Conservation (phyloP, 192 early-diverging fungal species). For the Coemansia sp. region DNA sequence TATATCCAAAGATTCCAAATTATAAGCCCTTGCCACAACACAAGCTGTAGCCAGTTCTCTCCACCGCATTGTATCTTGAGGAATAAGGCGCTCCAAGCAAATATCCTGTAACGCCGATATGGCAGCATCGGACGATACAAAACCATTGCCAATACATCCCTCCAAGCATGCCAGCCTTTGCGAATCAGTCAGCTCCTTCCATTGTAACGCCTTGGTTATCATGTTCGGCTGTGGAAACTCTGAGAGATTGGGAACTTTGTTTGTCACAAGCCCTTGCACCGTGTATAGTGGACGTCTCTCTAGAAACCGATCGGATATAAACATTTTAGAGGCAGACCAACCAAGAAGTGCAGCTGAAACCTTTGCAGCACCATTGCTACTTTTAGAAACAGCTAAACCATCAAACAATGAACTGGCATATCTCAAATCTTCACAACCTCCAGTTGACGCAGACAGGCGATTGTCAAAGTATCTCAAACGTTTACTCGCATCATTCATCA, state of each 20-base stretch:
- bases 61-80: background rate
- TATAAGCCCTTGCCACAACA: background rate
- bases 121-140: background rate
- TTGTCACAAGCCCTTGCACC: background rate
- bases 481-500: background rate
- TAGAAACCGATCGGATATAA: constrained; percentile 5
- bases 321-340: background rate
- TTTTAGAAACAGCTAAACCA: background rate
- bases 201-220: background rate
- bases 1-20: background rate
- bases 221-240: background rate
- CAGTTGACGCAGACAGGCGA: background rate
- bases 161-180: background rate
- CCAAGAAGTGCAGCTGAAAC: background rate
- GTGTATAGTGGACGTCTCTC: background rate
- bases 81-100: background rate
- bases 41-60: background rate
- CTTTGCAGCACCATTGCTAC: background rate
- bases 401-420: background rate
- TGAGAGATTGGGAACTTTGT: background rate
- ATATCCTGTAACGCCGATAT: constrained; percentile 4
- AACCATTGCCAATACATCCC: background rate
- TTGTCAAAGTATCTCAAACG: constrained; percentile 6
- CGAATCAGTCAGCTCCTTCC: background rate
- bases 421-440: background rate